Base-by-base conservation (phyloP, 176 grass and related monocot species). In the Carex cristatella region DNA sequence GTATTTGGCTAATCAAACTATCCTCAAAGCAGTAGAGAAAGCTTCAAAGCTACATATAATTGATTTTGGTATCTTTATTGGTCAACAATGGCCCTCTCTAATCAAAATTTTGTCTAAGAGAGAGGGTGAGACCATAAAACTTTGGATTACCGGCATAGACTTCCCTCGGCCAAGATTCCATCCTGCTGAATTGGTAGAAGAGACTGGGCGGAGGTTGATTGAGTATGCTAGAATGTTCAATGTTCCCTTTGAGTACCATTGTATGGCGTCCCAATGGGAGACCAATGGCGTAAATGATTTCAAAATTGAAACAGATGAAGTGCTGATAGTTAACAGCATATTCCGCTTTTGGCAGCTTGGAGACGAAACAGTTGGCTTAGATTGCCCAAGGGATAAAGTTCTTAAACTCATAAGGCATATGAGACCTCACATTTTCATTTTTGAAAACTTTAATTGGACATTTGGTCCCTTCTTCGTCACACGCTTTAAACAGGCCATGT, bases 211-310 rank as follows among this genome's bases (percentile, higher is more conserved):
- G 8, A 84, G 87, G 62, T 69, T 88, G 12, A 72, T 58, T 44
- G 87, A 88, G 74, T 88, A 88, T 80, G 87, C 87, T 44, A 81
- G 33, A 72, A 85, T 81, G 75, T 88, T 85, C 14, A n/a, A 85
- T 64, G 87, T 88, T 85, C 82, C 87, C 19, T 88, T 88, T 30
- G 81, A 88, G 82, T 88, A 88, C 78, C 61, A 85, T 35, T 82
- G 80, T 42, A 85, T 88, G 53, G 73, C 74, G 0, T 60, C 82
- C 8, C 75, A 81, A 28, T 88, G 87, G 82, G 87, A 88, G 53
- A 80, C 82, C 48, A 72, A 85, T 80, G 48, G 23, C 0, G 35
- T 67, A 4, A 63, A 85, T 28, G 82, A 88, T 62, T 69, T 88
- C 18, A 79, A 64, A 64, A 88, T 88, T 33, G 49, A 59, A 48